Evolutionary conservation across 495 filamentous ascomycete species (phyloP).

Genomic region (Hypoxylon fragiforme): DNA sequence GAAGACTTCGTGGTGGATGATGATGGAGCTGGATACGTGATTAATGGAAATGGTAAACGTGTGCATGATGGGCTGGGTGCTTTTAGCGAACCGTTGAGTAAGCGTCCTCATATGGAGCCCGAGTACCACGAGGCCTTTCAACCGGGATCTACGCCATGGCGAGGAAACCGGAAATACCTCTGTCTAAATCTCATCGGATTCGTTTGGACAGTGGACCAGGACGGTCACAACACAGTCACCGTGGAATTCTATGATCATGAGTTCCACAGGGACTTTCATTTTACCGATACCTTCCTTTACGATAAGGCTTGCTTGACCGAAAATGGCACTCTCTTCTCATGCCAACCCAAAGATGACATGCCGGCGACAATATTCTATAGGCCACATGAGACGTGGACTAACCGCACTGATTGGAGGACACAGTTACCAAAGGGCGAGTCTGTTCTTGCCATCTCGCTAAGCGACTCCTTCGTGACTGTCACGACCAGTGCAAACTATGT

Average conservation of each 20-base stretch:
- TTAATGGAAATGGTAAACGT: slow-evolving; percentile 73
- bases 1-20: slow-evolving; percentile 93
- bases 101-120: slow-evolving; percentile 60
- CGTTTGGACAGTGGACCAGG: slow-evolving; percentile 97
- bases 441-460: slow-evolving; percentile 84
- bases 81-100: slow-evolving; percentile 41
- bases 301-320: slow-evolving; percentile 93
- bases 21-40: slow-evolving; percentile 87
- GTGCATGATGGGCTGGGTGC: slow-evolving; percentile 51
- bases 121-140: slow-evolving; percentile 83
- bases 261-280: slow-evolving; percentile 90
- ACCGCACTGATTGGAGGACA: slow-evolving; percentile 87
- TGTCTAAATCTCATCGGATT: slow-evolving; percentile 91
- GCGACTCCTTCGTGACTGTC: slow-evolving; percentile 86
- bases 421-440: slow-evolving; percentile 78
- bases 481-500: slow-evolving; percentile 85
- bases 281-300: slow-evolving; percentile 92
- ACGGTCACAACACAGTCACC: slow-evolving; percentile 91
- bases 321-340: slow-evolving; percentile 84
- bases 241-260: slow-evolving; percentile 97
- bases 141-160: slow-evolving; percentile 92
- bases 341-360: slow-evolving; percentile 65
- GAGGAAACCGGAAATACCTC: slow-evolving; percentile 88
- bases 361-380: slow-evolving; percentile 92
- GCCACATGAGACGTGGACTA: slow-evolving; percentile 95